Conservation (phyloP, 768 basidiomycete genomes). For the Termitomyces sp. region DNA sequence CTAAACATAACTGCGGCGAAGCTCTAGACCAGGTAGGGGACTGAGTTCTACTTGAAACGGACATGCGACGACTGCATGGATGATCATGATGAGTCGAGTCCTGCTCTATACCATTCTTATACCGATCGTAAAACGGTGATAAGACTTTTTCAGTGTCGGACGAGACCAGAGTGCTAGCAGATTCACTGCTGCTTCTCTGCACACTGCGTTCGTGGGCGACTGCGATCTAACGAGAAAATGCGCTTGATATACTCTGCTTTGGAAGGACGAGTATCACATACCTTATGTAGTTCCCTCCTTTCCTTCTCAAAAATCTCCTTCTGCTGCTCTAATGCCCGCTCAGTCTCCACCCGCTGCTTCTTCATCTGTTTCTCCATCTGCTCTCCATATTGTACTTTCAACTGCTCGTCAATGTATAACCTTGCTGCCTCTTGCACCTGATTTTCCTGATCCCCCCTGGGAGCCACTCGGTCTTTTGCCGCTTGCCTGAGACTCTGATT, state of each 20-base stretch:
- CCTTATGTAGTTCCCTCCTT: constrained; percentile 10
- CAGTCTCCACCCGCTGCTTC: constrained; percentile 4
- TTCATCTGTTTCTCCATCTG: constrained; percentile 15
- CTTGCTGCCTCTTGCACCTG: not conserved
- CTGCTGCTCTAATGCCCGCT: constrained; percentile 13
- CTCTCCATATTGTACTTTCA: constrained; percentile 12
- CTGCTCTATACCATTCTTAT: not conserved
- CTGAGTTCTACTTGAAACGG: not conserved
- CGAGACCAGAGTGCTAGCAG: constrained; percentile 3
- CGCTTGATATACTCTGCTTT: not conserved
- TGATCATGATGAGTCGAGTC: not conserved
- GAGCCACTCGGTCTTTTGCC: not conserved
- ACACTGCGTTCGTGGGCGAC: not conserved
- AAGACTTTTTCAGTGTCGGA: constrained; percentile 3
- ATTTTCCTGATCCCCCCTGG: not conserved
- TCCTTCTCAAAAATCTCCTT: constrained; percentile 12
- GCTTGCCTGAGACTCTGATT: constrained; percentile 1
- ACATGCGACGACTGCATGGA: not conserved
- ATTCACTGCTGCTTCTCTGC: not conserved
- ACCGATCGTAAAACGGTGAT: not conserved
- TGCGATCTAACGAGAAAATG: constrained; percentile 1
- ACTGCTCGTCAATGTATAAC: constrained; percentile 12
- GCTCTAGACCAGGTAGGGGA: not conserved
- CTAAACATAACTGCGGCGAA: too few species aligned
- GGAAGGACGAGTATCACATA: not conserved